Evolutionary conservation across 2,329 filamentous ascomycete species (phyloP).

Genomic region (Claviceps citrina): DNA sequence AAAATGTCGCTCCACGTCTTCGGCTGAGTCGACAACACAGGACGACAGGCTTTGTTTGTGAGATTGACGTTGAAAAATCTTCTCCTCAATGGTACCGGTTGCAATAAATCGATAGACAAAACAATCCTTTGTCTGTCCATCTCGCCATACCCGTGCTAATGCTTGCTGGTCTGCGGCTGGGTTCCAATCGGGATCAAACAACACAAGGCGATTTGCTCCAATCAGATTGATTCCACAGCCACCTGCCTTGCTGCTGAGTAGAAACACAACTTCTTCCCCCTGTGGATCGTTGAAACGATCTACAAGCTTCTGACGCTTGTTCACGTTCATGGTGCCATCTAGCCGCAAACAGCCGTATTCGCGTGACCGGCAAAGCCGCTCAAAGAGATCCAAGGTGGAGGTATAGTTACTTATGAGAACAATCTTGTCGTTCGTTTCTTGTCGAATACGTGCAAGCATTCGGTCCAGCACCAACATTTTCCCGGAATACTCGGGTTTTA

Average conservation of each 20-base stretch:
- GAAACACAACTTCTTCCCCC: constrained; percentile 79
- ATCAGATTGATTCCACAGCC: constrained; percentile 94
- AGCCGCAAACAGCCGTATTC: constrained; percentile 76
- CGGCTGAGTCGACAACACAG: constrained; percentile 88
- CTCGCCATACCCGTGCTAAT: constrained; percentile 92
- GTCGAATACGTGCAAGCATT: constrained; percentile 89
- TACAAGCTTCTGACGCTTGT: constrained; percentile 90
- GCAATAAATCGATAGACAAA: constrained; percentile 99
- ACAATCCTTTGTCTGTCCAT: constrained; percentile 97
- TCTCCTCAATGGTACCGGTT: constrained; percentile 95
- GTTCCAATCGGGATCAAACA: constrained; percentile 98
- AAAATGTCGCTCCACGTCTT: constrained; percentile 96
- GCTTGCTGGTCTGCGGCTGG: constrained; percentile 95
- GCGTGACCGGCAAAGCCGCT: constrained; percentile 71
- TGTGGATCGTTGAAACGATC: constrained; percentile 95
- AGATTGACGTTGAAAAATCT: constrained; percentile 96
- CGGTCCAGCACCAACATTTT: constrained; percentile 98
- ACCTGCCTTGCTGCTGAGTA: constrained; percentile 93
- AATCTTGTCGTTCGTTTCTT: constrained; percentile 97
- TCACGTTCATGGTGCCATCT: constrained; percentile 95
- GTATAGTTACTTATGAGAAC: constrained; percentile 98
- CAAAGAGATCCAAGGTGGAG: constrained; percentile 86
- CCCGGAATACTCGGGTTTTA: constrained; percentile 91
- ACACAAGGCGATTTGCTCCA: constrained; percentile 80
- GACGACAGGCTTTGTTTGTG: constrained; percentile 96